Evolutionary conservation across 1,139 yeast genomes (phyloP), one percentile per base, ranked within the genome.

Genomic region (Kazachstania sp.): DNA sequence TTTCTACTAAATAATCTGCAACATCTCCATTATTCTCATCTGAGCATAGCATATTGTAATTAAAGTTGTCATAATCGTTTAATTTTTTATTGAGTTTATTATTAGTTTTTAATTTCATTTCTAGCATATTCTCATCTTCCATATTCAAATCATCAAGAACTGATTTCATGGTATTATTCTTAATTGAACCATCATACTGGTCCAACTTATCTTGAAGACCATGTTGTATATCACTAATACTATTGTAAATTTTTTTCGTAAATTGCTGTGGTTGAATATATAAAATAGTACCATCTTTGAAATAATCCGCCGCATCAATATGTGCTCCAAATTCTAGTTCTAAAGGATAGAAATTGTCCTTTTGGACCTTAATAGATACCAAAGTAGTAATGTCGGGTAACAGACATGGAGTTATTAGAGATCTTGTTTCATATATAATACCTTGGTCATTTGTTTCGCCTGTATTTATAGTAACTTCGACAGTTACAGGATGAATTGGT

Each of bases 321-420:
- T 52, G 49, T 3, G 53, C 49, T 31, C 52, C 51, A 45, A 63
- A 61, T 13, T 51, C 46, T n/a, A 64, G 36, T 26, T 53, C 55
- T 29, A 64, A 43, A 6, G 67, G 67, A 40, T 58, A 63, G 44
- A 59, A 62, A 23, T 54, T 52, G 16, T 59, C 54, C 20, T 54
- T 48, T 8, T 49, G 41, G 1, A 61, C 53, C 29, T 50, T 55
- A 11, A 70, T 53, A 3, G 53, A 52, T 19, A 49, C 45, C 18
- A 87, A 78, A 0, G 67, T 67, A 19, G 71, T 68, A 31, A 85
- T 62, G 37, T 77, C 75, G 0, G 95, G 95, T 34, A 88, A 64
- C 41, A 87, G 64, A 55, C 86, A 78, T 0, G 97, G 96, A 1
- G 94, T 69, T 6, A 37, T 32, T 39, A 60, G 40, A 23, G 54